Conservation (phyloP, 164 flowering plant species). For the Piper longum region DNA sequence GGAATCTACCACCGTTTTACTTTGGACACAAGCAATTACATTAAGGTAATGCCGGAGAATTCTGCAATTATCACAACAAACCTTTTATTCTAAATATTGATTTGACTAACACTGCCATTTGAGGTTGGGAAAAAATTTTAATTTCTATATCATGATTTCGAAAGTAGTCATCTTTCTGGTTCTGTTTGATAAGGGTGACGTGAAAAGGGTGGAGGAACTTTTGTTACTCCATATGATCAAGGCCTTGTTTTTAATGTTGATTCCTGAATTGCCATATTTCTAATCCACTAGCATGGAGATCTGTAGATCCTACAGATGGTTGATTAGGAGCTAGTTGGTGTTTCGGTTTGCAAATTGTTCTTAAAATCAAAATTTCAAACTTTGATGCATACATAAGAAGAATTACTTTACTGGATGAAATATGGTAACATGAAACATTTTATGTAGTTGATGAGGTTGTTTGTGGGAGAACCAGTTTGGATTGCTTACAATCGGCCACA, state of each 20-base stretch:
- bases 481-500: conserved; percentile 76
- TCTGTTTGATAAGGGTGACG: no score
- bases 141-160: no score
- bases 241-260: no score
- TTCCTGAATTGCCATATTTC: no score
- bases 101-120: no score
- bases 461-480: conserved; percentile 92
- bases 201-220: no score
- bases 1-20: conserved; percentile 98
- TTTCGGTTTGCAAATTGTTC: background rate
- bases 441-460: conserved; percentile 79
- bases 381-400: background rate
- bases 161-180: no score
- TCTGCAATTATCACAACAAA: background rate
- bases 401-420: background rate
- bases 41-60: conserved; percentile 37
- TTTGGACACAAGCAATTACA: conserved; percentile 60
- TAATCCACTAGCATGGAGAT: no score
- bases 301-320: no score
- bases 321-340: background rate
- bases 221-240: no score
- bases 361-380: background rate
- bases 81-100: background rate
- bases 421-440: background rate
- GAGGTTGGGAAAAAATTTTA: no score